Percentiles rank a stretch among this genome's conserved stretches.
These are phyloP conservation scores for Aspergillus eucalypticola DNA, from an alignment of 2,329 filamentous ascomycete species.

Conservation along the genomic window DNA sequence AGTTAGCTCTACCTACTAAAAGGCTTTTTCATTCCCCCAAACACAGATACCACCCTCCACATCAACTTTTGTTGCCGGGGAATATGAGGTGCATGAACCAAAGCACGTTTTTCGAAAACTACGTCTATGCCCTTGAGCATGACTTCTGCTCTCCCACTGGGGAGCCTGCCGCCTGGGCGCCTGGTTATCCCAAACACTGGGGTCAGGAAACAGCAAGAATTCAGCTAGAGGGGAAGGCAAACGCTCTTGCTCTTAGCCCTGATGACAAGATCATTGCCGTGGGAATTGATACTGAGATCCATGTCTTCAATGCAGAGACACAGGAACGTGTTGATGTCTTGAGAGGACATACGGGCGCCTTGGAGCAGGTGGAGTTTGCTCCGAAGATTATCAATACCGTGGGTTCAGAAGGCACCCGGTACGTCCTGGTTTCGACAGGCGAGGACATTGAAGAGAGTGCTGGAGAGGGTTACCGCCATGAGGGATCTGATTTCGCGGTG, in stretches of 20 bases:
- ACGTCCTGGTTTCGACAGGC: neutral
- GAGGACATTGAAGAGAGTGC: neutral
- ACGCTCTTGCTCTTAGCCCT: neutral
- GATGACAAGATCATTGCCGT: neutral
- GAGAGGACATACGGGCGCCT: neutral
- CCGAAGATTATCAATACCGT: neutral
- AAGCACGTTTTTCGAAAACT: neutral
- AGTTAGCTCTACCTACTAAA: too few relatives aligned
- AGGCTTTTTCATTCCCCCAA: too few relatives aligned
- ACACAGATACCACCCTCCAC: too few relatives aligned
- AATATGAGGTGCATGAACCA: neutral
- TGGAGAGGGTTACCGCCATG: neutral
- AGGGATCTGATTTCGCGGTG: neutral
- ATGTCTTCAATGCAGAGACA: neutral
- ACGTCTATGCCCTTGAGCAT: neutral
- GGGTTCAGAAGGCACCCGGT: neutral
- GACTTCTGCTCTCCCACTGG: neutral
- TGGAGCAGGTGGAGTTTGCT: neutral
- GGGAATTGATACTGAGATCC: neutral
- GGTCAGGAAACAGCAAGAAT: slow-evolving; percentile 3
- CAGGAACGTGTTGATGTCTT: slow-evolving; percentile 2
- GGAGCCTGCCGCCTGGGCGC: neutral
- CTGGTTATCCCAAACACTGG: neutral
- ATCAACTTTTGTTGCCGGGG: too few relatives aligned
- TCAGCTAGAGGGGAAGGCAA: neutral